These are phyloP conservation scores for Aspergillus fijiensis DNA, from an alignment of 2,329 filamentous ascomycete species.

Conservation along the genomic window DNA sequence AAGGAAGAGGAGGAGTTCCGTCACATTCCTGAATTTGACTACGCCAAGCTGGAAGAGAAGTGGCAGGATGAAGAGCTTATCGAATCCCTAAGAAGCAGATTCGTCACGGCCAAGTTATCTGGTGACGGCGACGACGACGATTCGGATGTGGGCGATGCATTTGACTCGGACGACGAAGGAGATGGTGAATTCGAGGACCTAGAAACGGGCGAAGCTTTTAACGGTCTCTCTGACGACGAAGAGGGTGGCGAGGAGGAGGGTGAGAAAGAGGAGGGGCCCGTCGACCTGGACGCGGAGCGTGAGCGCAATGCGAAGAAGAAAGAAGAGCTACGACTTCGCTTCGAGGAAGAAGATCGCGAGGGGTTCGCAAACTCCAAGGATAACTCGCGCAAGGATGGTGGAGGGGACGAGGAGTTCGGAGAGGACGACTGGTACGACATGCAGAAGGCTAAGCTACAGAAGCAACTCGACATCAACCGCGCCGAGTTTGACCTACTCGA, in stretches of 20 bases:
- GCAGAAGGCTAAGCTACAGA: conserved; percentile 91
- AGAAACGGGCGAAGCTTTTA: conserved; percentile 66
- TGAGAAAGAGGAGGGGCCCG: conserved; percentile 35
- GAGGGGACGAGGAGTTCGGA: conserved; percentile 71
- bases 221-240: conserved; percentile 42
- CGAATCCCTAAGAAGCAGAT: conserved; percentile 70
- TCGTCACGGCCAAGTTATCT: conserved; percentile 67
- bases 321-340: conserved; percentile 89
- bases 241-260: conserved; percentile 58
- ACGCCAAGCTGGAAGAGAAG: conserved; percentile 75
- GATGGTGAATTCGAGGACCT: conserved; percentile 84
- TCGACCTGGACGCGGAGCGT: conserved; percentile 79
- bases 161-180: conserved; percentile 64
- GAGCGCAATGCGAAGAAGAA: conserved; percentile 88
- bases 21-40: conserved; percentile 74
- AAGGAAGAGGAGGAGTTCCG: conserved; percentile 66
- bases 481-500: conserved; percentile 88
- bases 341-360: conserved; percentile 97
- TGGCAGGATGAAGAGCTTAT: conserved; percentile 81
- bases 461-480: conserved; percentile 95
- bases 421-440: conserved; percentile 99
- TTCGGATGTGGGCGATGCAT: conserved; percentile 51
- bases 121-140: conserved; percentile 56
- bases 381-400: conserved; percentile 69
- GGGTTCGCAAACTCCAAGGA: conserved; percentile 85